phyloP scores from a whole-genome alignment of 2,329 filamentous ascomycete genomes.

The Neonectria punicea region DNA sequence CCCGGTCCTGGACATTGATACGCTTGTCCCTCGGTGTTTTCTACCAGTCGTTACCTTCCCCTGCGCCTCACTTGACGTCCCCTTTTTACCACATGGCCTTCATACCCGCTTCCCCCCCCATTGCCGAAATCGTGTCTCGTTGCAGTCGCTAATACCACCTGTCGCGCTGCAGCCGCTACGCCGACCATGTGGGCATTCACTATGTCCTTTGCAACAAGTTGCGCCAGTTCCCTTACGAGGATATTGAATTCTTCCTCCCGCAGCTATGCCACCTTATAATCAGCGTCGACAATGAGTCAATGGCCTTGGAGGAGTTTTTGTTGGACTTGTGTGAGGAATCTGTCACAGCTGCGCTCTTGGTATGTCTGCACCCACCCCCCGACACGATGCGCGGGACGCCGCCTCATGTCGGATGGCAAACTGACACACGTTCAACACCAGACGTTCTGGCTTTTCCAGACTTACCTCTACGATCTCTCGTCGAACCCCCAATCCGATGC shows the following conservation, averaged over 20 bases:
- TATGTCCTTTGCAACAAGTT: constrained; percentile 90
- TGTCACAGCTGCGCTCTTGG: constrained; percentile 83
- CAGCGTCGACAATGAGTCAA: constrained; percentile 89
- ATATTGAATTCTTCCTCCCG: constrained; percentile 92
- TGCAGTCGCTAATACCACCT: constrained; percentile 42
- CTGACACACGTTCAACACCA: constrained; percentile 47
- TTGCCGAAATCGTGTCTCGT: constrained; percentile 21
- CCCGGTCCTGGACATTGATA: constrained; percentile 3
- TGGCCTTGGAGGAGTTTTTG: constrained; percentile 89
- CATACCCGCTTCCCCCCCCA: constrained; percentile 20
- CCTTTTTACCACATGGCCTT: constrained; percentile 8
- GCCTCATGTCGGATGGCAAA: background rate
- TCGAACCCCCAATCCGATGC: constrained; percentile 78
- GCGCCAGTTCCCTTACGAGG: constrained; percentile 88
- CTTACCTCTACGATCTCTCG: constrained; percentile 84
- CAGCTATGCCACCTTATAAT: constrained; percentile 90
- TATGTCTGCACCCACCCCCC: constrained; percentile 55
- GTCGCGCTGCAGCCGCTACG: constrained; percentile 74
- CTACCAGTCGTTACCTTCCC: background rate
- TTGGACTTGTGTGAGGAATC: constrained; percentile 88
- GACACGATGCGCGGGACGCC: constrained; percentile 8
- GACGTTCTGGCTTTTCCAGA: constrained; percentile 94
- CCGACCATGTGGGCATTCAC: constrained; percentile 89
- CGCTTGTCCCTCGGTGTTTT: background rate
- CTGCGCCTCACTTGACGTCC: background rate